Base-by-base conservation (phyloP, 257 asterid genomes). In the Craterostigma plantagineum region DNA sequence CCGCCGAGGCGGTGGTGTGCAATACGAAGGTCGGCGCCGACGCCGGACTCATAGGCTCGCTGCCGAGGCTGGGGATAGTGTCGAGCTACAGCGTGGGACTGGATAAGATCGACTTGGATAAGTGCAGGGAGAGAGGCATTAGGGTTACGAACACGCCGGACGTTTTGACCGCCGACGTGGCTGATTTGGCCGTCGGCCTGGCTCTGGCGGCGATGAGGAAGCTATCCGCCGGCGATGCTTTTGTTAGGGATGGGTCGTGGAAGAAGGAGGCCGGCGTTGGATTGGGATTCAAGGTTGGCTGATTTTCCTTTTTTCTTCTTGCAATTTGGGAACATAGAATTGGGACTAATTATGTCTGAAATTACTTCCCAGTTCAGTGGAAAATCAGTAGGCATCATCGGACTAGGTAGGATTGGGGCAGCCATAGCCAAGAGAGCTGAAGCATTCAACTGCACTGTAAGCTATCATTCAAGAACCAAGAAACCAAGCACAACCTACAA, bases 71-170 rank as follows among this genome's bases (percentile, higher is more conserved):
- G 60, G 79, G 76, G 34, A 79, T 83, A 45, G 80, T 83, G 35
- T 65, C 92, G 17, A 71, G 55, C 47, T 76, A 52, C 62, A 76
- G 91, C 51, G 86, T 83, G 7, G 95, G 95, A 0, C 60, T 71
- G 36, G 95, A 83, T 45, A 83, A 67, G 35, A 76, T 83, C 61
- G 87, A 83, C 58, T 36, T 83, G 64, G 49, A 11, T 0, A 76
- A 69, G 58, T 83, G 95, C 27, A 60, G 37, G 56, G 81, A 73
- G 58, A 71, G 67, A 34, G 79, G 91, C 33, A 76, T 83, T 69
- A 65, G 59, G 58, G 91, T 83, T 38, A 69, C 87, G 30, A 73
- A 83, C 57, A 79, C 92, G 1, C 95, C 95, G n/a, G 81, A 83
- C 51, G 95, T 83, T 63, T 68, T 79, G 33, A 76, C 95, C 0